These are phyloP conservation scores for Quercus lobata DNA, from an alignment of 331 rosid genomes.

Conservation along the genomic window DNA sequence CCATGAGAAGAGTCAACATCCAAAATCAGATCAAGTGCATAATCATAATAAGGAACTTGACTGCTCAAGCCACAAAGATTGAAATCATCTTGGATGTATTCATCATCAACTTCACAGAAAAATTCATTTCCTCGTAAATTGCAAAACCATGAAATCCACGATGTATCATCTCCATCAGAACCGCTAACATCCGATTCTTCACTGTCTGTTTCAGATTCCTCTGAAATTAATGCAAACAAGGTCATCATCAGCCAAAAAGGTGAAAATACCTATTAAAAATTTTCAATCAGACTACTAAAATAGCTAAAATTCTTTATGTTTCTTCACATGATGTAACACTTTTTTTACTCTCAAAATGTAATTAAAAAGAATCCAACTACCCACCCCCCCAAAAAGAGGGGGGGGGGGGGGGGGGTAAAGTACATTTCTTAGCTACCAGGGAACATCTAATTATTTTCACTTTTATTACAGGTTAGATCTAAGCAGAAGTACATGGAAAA, in stretches of 20 bases:
- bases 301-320: neutral
- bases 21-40: conserved; percentile 84
- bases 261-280: neutral
- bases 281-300: neutral
- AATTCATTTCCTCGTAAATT: conserved; percentile 84
- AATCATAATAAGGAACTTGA: conserved; percentile 88
- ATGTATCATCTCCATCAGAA: conserved; percentile 81
- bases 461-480: neutral
- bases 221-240: conserved; percentile 36
- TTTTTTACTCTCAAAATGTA: neutral
- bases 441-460: neutral
- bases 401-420: no score
- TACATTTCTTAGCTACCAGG: neutral
- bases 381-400: neutral
- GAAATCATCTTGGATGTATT: conserved; percentile 84
- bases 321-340: neutral
- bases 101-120: conserved; percentile 86
- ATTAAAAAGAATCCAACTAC: neutral
- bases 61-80: conserved; percentile 88
- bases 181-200: conserved; percentile 83
- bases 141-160: conserved; percentile 96
- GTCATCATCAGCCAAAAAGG: neutral
- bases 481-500: neutral
- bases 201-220: conserved; percentile 75
- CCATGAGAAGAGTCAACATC: conserved; percentile 85